Percentiles rank a stretch among this genome's conserved stretches.
phyloP scores from a whole-genome alignment of 129 eudicot species.

The Helianthus annuus region HanXRQr2.0-SUNRISE NC_035441.2:148676427-148676926 shows the following conservation, averaged over 20 bases:
- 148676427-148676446: too few species aligned
- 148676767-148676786: constrained; percentile 30
- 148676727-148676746: not conserved
- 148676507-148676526: too few species aligned
- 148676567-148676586: too few species aligned
- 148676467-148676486: too few species aligned
- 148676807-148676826: not conserved
- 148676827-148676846: constrained; percentile 11
- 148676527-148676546: too few species aligned
- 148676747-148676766: not conserved
- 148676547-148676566: too few species aligned
- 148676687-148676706: not conserved
- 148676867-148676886: not conserved
- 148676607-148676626: too few species aligned
- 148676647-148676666: not conserved
- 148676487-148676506: too few species aligned
- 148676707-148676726: constrained; percentile 1
- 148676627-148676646: not conserved
- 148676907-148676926: too few species aligned
- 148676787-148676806: constrained; percentile 17
- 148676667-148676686: not conserved
- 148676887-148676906: not conserved
- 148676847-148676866: not conserved
- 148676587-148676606: too few species aligned
- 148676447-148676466: too few species aligned